phyloP scores from a whole-genome alignment of 2,329 filamentous ascomycete species.

The Arthrinium puccinioides region DNA sequence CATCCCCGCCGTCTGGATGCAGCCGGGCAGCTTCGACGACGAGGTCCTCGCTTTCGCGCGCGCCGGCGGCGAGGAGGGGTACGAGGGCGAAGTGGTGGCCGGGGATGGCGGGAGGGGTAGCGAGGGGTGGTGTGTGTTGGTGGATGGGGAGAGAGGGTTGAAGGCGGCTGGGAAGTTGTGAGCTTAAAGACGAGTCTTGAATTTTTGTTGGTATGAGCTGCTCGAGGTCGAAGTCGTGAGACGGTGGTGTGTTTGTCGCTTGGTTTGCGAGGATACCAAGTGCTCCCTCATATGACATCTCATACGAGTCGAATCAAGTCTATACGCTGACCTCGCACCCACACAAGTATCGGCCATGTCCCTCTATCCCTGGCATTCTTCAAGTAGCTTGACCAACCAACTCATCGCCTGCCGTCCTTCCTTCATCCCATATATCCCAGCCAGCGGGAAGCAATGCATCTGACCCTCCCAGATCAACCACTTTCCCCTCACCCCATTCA shows the following conservation, averaged over 20 bases:
- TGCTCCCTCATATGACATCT: too few species aligned
- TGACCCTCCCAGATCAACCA: slow-evolving; percentile 54
- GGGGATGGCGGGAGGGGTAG: slow-evolving; percentile 55
- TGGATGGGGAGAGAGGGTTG: slow-evolving; percentile 67
- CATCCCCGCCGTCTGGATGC: slow-evolving; percentile 74
- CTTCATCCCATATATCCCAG: slow-evolving; percentile 36
- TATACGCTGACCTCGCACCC: too few species aligned
- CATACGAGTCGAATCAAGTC: too few species aligned
- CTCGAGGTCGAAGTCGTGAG: too few species aligned
- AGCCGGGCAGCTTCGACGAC: slow-evolving; percentile 82
- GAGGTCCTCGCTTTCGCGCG: slow-evolving; percentile 64
- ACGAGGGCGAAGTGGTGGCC: slow-evolving; percentile 60
- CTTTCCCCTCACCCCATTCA: slow-evolving; percentile 36
- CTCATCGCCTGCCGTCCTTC: slow-evolving; percentile 38
- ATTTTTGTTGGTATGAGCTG: too few species aligned
- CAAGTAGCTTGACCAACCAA: slow-evolving; percentile 31
- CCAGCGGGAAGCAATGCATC: slow-evolving; percentile 53
- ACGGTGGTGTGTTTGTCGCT: too few species aligned
- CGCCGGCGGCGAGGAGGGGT: slow-evolving; percentile 32
- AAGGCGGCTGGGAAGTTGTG: slow-evolving; percentile 46
- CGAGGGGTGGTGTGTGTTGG: slow-evolving; percentile 83
- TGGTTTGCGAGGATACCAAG: too few species aligned
- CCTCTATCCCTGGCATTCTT: slow-evolving; percentile 1
- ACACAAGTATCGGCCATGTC: too few species aligned
- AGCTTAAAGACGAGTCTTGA: too few species aligned